Base-by-base conservation (phyloP, 768 basidiomycete genomes). In the Kwoniella heveanensis region DNA sequence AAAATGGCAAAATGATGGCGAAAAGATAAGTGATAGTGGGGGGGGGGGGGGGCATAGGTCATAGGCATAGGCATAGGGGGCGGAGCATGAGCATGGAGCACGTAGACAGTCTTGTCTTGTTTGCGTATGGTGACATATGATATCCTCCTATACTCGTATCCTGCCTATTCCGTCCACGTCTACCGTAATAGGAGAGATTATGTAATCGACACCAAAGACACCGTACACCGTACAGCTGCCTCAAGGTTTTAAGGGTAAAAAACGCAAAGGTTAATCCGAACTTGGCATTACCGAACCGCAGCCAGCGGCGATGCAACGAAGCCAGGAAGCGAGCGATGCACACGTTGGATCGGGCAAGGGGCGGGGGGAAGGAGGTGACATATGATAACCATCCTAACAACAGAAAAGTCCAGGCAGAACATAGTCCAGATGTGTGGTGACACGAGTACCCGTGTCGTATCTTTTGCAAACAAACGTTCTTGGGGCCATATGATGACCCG, bases 161-260 rank as follows among this genome's bases (percentile, higher is more conserved):
- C 39, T 44, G 39, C 39, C 39, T 44, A 44, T 44, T 44, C 39
- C 39, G 39, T 44, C 39, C 39, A 44, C 39, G 39, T 44, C 39
- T 44, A 19, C 15, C 39, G 39, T 44, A 19, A 44, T 44, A 10
- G 10, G 6, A 9, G 8, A 3, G 39, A 17, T 44, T 44, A 44
- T 44, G 39, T 44, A 44, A 44, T 10, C 39, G 19, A 9, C 39
- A 13, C 13, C 13, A 7, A 13, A 13, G 7, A 36, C 32, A 36
- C 32, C 13, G 7, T 36, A 36, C 32, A 36, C 32, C 32, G 32
- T 36, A 36, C 32, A 13, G 32, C 32, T 36, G 39, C 17, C 6
- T 3, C 39, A 19, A 44, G 39, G 32, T 32, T 32, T 32, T 13
- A 32, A 32, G 32, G 32, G 7, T 17, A n/a, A 17, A 44, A 7